A percentile compares a stretch with the other conserved stretches of the same genome.
phyloP scores from a whole-genome alignment of 2,329 filamentous ascomycete genomes.

The Penicillium janthinellum region DNA sequence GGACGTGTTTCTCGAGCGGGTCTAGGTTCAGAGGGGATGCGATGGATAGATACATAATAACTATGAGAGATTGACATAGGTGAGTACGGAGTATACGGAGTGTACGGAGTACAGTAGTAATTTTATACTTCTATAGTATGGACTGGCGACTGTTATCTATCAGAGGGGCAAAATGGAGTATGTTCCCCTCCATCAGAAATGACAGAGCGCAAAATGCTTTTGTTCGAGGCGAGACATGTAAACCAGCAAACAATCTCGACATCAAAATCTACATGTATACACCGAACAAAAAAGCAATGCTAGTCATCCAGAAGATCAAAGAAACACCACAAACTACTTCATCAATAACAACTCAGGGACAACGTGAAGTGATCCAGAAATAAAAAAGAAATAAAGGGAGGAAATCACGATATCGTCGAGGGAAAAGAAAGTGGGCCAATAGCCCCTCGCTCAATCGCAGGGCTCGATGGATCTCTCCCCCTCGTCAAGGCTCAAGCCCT shows the following conservation, averaged over 20 bases:
- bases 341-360: not conserved
- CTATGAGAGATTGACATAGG: not conserved
- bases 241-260: not conserved
- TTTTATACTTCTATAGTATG: no score
- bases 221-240: not conserved
- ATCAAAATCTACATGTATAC: not conserved
- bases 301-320: not conserved
- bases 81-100: not conserved
- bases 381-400: constrained; percentile 5
- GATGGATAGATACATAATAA: not conserved
- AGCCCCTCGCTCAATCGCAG: constrained; percentile 19
- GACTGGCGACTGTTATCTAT: not conserved
- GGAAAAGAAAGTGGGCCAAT: constrained; percentile 15
- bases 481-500: not conserved
- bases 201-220: constrained; percentile 1
- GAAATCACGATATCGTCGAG: constrained; percentile 13
- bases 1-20: not conserved
- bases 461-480: constrained; percentile 1
- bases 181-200: not conserved
- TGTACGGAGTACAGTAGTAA: no score
- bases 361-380: not conserved
- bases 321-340: not conserved
- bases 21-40: not conserved
- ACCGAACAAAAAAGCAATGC: not conserved
- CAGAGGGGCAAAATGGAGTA: not conserved